These are phyloP conservation scores for Metarhizium humberi DNA, from an alignment of 2,329 filamentous ascomycete genomes.

Conservation along the genomic window DNA sequence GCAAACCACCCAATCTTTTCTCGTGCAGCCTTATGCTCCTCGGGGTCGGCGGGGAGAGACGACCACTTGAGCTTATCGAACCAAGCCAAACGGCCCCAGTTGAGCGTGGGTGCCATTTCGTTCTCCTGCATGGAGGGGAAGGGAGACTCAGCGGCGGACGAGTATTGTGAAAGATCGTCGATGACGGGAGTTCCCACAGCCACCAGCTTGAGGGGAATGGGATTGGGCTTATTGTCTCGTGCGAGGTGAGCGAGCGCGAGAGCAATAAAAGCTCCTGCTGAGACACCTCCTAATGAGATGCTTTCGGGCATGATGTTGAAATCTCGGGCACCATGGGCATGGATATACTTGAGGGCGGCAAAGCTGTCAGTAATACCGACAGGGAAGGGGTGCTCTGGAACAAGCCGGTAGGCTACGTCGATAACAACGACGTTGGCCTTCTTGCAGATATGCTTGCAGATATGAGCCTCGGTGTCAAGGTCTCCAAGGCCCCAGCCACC, in stretches of 20 bases:
- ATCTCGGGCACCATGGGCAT: conserved; percentile 19
- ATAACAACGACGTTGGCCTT: conserved; percentile 35
- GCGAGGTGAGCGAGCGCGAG: conserved; percentile 30
- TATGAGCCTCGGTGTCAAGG: conserved; percentile 37
- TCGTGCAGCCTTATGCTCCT: conserved; percentile 8
- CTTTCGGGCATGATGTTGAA: conserved; percentile 28
- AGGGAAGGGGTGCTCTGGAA: conserved; percentile 41
- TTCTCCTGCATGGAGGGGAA: conserved; percentile 31
- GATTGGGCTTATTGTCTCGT: conserved; percentile 20
- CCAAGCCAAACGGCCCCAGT: conserved; percentile 32
- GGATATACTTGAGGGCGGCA: conserved; percentile 31
- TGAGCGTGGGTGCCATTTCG: conserved; percentile 31
- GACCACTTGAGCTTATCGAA: conserved; percentile 26
- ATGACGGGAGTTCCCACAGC: conserved; percentile 30
- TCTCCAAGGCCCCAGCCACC: conserved; percentile 42
- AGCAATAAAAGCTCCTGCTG: conserved; percentile 32
- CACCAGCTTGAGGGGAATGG: conserved; percentile 27
- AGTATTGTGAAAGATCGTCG: conserved; percentile 28
- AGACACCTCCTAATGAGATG: conserved; percentile 36
- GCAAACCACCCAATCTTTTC: conserved; percentile 15
- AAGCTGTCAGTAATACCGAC: conserved; percentile 38
- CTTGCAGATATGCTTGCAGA: conserved; percentile 37
- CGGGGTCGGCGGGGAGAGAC: conserved; percentile 11
- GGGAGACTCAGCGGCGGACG: conserved; percentile 25
- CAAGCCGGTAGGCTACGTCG: conserved; percentile 42